Evolutionary conservation across 139 green algal genomes (phyloP), one percentile per base, ranked within the genome.

Genomic region (Yamagishiella unicocca): DNA sequence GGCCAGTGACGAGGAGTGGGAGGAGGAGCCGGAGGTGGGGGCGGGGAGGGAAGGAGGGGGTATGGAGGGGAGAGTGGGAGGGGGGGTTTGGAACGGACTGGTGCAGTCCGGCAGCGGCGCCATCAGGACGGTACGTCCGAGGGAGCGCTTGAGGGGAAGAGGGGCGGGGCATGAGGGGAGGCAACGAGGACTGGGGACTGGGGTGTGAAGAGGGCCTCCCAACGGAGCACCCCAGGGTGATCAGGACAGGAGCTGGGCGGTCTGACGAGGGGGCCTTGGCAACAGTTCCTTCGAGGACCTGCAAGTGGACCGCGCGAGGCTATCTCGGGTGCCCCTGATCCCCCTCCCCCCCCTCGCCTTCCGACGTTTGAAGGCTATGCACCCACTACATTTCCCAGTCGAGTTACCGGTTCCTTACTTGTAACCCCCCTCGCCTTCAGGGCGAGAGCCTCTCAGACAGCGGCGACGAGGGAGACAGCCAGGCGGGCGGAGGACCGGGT

Each of bases 1-100:
- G 33, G 93, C 93, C 88, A 93, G 84, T 29, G 95, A 98, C 71
- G 83, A 95, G 43, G 95, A 97, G 31, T 98, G 95, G 95, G 94
- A 97, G 91, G 92, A 94, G 70, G 95, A 98, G 90, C 94, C 95
- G 1, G 95, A 97, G 76, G 82, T 86, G 64, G 2, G 80, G 1
- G 38, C 38, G 40, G 58, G 58, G 50, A 58, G 50, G 17, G 50
- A 12, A 58, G 50, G 12, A 58, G 50, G 50, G 50, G 50, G 17
- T n/a, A n/a, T n/a, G 17, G 50, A 58, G 12, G 17, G 50, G 50
- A 17, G 17, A 25, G 50, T 58, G 17, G 50, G 17, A 58, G n/a
- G 50, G 50, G 50, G 50, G 50, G 50, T 17, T 58, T 12, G 50
- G 14, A 58, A 58, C 50, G 14, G 14, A 25, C 50, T 58, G 50